Conservation (phyloP, 2,329 filamentous ascomycete genomes). For the Drechslerella coelobrocha region DNA sequence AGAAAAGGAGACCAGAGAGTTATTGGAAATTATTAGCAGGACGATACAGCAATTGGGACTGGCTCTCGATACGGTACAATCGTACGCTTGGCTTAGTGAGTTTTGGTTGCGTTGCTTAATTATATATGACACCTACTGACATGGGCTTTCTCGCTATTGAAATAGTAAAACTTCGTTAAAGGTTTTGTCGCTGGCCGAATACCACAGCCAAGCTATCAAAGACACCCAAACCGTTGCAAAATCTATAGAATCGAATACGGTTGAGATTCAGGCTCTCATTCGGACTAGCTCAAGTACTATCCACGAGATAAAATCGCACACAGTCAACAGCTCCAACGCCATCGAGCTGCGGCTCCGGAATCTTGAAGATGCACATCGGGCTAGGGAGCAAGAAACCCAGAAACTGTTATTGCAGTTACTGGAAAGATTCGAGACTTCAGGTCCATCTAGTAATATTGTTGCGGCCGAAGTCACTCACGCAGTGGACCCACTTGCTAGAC, state of each 20-base stretch:
- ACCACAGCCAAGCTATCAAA: conserved; percentile 24
- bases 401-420: conserved; percentile 38
- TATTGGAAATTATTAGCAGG: conserved; percentile 34
- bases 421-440: conserved; percentile 25
- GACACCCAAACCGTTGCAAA: conserved; percentile 11
- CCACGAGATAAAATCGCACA: conserved; percentile 13
- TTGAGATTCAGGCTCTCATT: conserved; percentile 29
- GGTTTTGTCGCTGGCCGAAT: conserved; percentile 31
- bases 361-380: conserved; percentile 17
- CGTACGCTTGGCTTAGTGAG: conserved; percentile 49
- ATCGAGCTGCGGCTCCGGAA: conserved; percentile 28
- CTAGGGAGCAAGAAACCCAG: conserved; percentile 36
- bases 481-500: conserved; percentile 29
- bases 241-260: conserved; percentile 30
- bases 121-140: conserved; percentile 5
- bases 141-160: not conserved
- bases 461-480: conserved; percentile 31
- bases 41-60: conserved; percentile 46
- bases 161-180: conserved; percentile 49
- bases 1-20: conserved; percentile 42
- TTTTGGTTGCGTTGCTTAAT: conserved; percentile 24
- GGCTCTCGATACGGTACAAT: conserved; percentile 46
- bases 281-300: conserved; percentile 23
- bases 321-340: conserved; percentile 7
- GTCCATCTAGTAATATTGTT: conserved; percentile 9